These are phyloP conservation scores for Laetiporus sulphureus DNA, from an alignment of 1,284 basidiomycete genomes.

Conservation along the genomic window DNA sequence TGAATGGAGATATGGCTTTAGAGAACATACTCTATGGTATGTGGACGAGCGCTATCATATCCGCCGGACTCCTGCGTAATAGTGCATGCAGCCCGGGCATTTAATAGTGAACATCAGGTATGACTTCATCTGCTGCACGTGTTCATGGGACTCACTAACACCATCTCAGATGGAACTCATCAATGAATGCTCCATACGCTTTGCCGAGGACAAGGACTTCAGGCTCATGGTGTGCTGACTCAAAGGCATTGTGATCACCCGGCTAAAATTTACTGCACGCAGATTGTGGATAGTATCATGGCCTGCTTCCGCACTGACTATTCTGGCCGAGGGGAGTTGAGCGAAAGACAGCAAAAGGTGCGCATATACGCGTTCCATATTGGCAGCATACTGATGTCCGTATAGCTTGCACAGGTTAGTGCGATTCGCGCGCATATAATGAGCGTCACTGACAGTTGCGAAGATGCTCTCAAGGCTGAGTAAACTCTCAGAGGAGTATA, in stretches of 20 bases:
- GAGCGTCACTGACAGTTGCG: background rate
- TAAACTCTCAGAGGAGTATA: constrained; percentile 88
- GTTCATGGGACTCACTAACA: background rate
- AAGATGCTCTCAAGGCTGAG: constrained; percentile 88
- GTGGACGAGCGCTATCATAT: constrained; percentile 9
- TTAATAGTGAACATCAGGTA: constrained; percentile 85
- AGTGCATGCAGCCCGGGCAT: constrained; percentile 59
- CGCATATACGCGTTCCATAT: constrained; percentile 4
- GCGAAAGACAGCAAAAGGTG: constrained; percentile 89
- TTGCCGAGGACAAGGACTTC: constrained; percentile 80
- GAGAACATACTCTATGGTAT: constrained; percentile 83
- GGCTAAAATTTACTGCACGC: constrained; percentile 3
- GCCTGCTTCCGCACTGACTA: constrained; percentile 91
- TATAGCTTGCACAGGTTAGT: constrained; percentile 58
- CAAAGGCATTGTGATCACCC: background rate
- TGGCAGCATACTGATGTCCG: background rate
- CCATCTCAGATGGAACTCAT: constrained; percentile 72
- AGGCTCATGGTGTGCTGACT: constrained; percentile 49
- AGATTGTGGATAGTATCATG: constrained; percentile 95
- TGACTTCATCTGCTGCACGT: background rate
- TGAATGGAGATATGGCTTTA: constrained; percentile 79
- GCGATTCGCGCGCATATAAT: background rate
- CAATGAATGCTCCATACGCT: constrained; percentile 76
- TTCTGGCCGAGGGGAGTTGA: constrained; percentile 87
- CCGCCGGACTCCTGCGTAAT: background rate